These are phyloP conservation scores for Condylostoma magnum DNA, from an alignment of 169 alveolate genomes.

Conservation along the genomic window DNA sequence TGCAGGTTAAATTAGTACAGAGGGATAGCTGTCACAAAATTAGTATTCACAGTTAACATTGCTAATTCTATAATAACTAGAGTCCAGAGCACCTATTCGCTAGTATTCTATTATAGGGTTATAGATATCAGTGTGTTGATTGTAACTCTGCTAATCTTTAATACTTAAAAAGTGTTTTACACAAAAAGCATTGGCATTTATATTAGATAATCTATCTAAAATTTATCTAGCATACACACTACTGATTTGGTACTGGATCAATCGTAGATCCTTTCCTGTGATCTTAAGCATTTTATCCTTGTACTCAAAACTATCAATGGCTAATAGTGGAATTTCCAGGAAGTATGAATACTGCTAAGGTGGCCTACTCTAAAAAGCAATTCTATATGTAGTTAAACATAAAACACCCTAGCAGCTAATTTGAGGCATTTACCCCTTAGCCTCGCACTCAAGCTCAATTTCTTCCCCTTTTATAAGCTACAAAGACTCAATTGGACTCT, in stretches of 20 bases:
- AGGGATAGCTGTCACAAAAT: constrained; percentile 58
- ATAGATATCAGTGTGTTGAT: no score
- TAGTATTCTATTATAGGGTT: no score
- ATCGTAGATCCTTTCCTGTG: constrained; percentile 10
- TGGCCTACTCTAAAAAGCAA: not conserved
- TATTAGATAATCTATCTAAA: no score
- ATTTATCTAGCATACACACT: no score
- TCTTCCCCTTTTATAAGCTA: constrained; percentile 19
- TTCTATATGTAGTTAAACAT: not conserved
- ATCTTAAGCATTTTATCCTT: not conserved
- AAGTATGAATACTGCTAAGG: not conserved
- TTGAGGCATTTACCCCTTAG: not conserved
- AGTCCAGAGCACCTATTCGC: not conserved
- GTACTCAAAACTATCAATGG: not conserved
- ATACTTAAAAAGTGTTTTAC: no score
- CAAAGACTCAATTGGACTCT: no score
- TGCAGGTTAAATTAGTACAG: constrained; percentile 44
- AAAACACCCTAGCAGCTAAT: not conserved
- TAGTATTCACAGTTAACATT: constrained; percentile 46
- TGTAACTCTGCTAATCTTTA: no score
- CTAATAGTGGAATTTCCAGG: not conserved
- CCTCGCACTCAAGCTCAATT: not conserved
- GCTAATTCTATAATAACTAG: constrained; percentile 32
- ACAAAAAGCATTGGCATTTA: no score
- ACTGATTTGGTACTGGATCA: no score